Evolutionary conservation across 129 eudicot species (phyloP).

Genomic region (Saussurea involucrata): DNA sequence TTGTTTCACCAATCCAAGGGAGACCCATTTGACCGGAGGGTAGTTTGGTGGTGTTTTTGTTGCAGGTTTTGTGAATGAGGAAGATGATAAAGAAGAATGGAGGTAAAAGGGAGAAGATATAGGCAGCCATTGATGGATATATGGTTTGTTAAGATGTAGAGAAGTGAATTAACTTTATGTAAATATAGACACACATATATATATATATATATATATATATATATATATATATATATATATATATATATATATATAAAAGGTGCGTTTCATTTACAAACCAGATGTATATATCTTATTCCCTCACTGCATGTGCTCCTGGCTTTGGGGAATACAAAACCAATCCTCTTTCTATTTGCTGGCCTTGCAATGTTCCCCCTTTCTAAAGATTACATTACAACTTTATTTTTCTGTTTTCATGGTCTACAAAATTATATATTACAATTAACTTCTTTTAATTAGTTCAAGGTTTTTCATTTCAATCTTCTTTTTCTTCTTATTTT

Average conservation of each 20-base stretch:
- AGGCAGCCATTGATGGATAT: conserved; percentile 28
- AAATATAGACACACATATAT: background rate
- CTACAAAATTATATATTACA: too few relatives aligned
- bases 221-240: background rate
- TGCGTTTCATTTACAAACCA: too few relatives aligned
- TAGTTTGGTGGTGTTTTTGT: conserved; percentile 21
- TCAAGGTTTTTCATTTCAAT: too few relatives aligned
- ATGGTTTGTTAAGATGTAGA: conserved; percentile 3
- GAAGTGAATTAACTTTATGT: background rate
- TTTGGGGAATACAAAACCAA: background rate
- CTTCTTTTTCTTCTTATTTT: too few relatives aligned
- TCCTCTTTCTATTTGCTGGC: conserved; percentile 2
- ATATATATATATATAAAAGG: background rate
- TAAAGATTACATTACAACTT: background rate
- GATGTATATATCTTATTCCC: conserved; percentile 6
- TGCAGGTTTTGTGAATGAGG: conserved; percentile 15
- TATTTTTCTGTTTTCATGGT: too few relatives aligned
- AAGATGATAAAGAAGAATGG: conserved; percentile 27
- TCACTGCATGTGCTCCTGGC: conserved; percentile 19
- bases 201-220: background rate
- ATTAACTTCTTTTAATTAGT: too few relatives aligned
- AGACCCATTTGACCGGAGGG: conserved; percentile 73
- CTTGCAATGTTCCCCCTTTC: background rate
- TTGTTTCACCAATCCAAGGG: conserved; percentile 85
- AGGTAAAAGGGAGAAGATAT: conserved; percentile 13